Evolutionary conservation across 441 rosid genomes (phyloP), one percentile per base, ranked within the genome.

Genomic region (Pelargonium australe): DNA sequence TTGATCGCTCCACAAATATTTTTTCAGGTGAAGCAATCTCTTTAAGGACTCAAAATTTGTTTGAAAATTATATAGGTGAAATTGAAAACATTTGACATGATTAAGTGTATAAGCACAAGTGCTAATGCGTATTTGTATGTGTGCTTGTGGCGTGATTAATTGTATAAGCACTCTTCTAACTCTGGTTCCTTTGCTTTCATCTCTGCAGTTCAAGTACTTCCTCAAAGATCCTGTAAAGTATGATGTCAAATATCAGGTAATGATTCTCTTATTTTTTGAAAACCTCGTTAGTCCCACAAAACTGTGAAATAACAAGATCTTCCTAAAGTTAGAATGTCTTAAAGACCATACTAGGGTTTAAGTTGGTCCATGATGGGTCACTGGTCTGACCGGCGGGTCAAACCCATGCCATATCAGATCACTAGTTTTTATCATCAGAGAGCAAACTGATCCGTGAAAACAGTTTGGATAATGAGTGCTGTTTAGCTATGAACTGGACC

Each of bases 221-320:
- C 91, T 94, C 76, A 94, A 91, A 78, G 97, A 91, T 75, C 99
- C 99, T 47, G 95, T 86, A 68, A 89, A 94, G 81, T 88, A 89
- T 63, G 99, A 94, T 65, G 99, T 94, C 47, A 94, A 89, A 78
- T 91, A 91, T 78, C 99, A 94, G 96, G 97, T 91, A 79, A 19
- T 13, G 13, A 25, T 67, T 68, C 40, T 13, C 37, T 41, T 20
- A 0, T 20, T 20, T 20, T 20, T 20, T 20, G 0, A 0, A 20
- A 20, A 20, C 1, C 23, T 1, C 23, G 0, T 20, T 0, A 44
- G 34, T 2, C n/a, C 53, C 53, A 9, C n/a, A 13, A 4, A 31
- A 31, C 34, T 31, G 34, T 31, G 34, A 2, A 2, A 34, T 34
- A 34, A 34, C 6, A 10, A 8, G 53, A 13, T 8, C 53, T 47